Percentiles rank a stretch among this genome's conserved stretches.
Evolutionary conservation across 257 asterid genomes (phyloP).

Genomic region (Solanum chiquidenum): DNA sequence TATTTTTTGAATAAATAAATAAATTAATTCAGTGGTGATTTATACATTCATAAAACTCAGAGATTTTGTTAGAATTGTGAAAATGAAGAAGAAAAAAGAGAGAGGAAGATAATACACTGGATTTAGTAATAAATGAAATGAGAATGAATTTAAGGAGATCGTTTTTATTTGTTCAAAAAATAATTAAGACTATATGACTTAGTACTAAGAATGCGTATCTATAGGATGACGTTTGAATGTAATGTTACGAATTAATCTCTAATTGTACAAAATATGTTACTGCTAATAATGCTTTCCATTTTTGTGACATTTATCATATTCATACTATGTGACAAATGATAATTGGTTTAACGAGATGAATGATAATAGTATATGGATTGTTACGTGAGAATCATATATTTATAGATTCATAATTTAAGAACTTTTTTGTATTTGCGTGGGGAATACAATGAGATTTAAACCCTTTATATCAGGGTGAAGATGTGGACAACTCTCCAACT

Average conservation of each 20-base stretch:
- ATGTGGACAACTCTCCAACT: not conserved
- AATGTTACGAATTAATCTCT: not conserved
- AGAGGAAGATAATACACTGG: not conserved
- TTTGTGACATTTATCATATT: not conserved
- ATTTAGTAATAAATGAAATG: not conserved
- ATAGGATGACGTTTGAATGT: slow-evolving; percentile 5
- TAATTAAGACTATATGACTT: slow-evolving; percentile 6
- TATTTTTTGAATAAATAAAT: not conserved
- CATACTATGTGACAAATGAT: not conserved
- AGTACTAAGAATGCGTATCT: slow-evolving; percentile 17
- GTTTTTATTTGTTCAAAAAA: not conserved
- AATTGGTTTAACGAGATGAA: not conserved
- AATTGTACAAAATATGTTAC: not conserved
- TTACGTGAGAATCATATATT: not conserved
- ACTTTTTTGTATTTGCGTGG: too few relatives aligned
- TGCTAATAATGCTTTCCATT: not conserved
- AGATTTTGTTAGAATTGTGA: not conserved
- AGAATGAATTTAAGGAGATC: not conserved
- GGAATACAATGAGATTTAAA: not conserved
- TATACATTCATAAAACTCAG: not conserved
- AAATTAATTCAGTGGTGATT: not conserved
- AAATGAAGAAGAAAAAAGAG: not conserved
- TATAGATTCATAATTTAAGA: not conserved
- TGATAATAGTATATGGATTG: not conserved
- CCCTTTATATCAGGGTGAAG: not conserved